These are phyloP conservation scores for Murraya koenigii DNA, from an alignment of 345 rosid species.

Conservation along the genomic window DNA sequence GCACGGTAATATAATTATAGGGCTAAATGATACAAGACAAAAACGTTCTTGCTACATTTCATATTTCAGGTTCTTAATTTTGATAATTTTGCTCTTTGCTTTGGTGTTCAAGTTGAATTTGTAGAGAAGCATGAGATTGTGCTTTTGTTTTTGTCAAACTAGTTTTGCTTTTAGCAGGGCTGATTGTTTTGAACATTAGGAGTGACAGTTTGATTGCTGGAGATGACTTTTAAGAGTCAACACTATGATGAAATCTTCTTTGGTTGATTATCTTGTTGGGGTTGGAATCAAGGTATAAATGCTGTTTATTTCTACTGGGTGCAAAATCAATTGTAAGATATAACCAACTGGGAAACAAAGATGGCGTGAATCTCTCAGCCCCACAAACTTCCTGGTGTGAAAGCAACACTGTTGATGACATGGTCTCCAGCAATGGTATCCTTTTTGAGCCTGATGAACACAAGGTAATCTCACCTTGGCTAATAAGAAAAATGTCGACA, in stretches of 20 bases:
- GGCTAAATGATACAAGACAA: conserved; percentile 89
- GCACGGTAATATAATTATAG: conserved; percentile 77
- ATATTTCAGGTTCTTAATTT: conserved; percentile 69
- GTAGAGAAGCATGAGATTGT: not conserved
- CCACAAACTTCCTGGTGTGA: conserved; percentile 93
- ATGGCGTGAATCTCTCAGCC: conserved; percentile 93
- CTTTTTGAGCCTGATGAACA: conserved; percentile 93
- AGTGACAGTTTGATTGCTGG: conserved; percentile 88
- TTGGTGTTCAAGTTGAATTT: not conserved
- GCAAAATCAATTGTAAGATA: conserved; percentile 91
- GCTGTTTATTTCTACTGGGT: not conserved
- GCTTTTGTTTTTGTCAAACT: not conserved
- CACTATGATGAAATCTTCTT: conserved; percentile 94
- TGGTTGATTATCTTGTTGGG: conserved; percentile 91
- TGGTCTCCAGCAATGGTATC: conserved; percentile 92
- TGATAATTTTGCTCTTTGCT: not conserved
- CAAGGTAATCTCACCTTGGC: conserved; percentile 45
- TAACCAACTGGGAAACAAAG: conserved; percentile 96
- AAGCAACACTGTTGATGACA: conserved; percentile 95
- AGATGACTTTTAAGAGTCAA: conserved; percentile 96
- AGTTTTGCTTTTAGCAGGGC: conserved; percentile 40
- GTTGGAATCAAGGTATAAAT: conserved; percentile 84
- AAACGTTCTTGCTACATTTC: conserved; percentile 85
- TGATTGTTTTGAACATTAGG: conserved; percentile 80
- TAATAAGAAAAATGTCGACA: not conserved